Evolutionary conservation across 1,139 yeast species (phyloP).

Genomic region (Sporopachydermia cereana): DNA sequence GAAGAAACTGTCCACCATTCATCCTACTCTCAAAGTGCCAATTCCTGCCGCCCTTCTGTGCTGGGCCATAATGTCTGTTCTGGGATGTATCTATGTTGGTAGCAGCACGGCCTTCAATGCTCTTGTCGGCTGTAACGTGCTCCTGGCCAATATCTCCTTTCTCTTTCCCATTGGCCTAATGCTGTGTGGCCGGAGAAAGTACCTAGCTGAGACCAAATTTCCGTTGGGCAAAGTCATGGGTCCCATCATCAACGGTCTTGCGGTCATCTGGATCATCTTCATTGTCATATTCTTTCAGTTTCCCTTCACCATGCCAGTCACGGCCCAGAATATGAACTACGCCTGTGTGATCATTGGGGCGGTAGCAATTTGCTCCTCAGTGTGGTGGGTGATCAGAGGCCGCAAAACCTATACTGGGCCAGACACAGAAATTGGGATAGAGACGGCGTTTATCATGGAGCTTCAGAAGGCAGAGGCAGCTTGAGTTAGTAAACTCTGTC

Average conservation of each 20-base stretch:
- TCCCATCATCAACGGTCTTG: constrained; percentile 30
- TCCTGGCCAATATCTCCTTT: constrained; percentile 27
- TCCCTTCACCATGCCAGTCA: constrained; percentile 56
- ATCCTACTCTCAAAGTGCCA: constrained; percentile 16
- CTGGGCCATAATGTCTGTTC: constrained; percentile 24
- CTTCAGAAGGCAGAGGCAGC: too few species aligned
- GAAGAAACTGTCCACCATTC: constrained; percentile 17
- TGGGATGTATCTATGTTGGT: constrained; percentile 32
- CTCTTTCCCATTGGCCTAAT: constrained; percentile 28
- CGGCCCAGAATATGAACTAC: constrained; percentile 54
- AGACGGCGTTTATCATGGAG: too few species aligned
- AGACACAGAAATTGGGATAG: not conserved
- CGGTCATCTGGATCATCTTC: constrained; percentile 48
- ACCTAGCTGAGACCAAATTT: constrained; percentile 30
- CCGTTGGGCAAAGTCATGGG: constrained; percentile 32
- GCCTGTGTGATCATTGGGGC: constrained; percentile 54
- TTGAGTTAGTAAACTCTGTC: too few species aligned
- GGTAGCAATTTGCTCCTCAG: constrained; percentile 39
- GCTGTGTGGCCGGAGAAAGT: constrained; percentile 27
- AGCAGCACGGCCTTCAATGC: constrained; percentile 29
- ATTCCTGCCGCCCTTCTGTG: constrained; percentile 24
- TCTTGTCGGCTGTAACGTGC: constrained; percentile 20
- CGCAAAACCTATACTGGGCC: not conserved
- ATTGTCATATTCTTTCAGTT: constrained; percentile 54
- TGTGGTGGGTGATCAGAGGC: constrained; percentile 30